Evolutionary conservation across 768 basidiomycete species (phyloP).

Genomic region (Russula virescens): DNA sequence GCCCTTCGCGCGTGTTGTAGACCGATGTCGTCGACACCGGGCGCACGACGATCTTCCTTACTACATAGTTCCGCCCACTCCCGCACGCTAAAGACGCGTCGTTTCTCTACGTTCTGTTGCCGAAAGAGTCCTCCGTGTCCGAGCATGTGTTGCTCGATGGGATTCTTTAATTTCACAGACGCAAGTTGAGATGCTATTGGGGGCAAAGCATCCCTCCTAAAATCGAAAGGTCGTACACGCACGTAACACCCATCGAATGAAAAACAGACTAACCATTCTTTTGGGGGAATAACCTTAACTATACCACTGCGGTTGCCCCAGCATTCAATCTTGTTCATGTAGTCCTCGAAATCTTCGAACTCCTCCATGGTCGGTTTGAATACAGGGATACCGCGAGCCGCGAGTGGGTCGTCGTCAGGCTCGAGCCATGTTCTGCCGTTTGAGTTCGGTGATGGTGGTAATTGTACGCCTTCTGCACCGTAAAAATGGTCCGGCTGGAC

Average conservation of each 20-base stretch:
- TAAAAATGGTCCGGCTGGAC: constrained; percentile 85
- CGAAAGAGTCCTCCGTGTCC: constrained; percentile 84
- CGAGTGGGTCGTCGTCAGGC: constrained; percentile 75
- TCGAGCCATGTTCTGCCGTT: constrained; percentile 62
- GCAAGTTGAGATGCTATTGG: constrained; percentile 64
- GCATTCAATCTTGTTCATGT: constrained; percentile 77
- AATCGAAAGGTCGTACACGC: constrained; percentile 21
- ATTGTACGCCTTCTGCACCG: constrained; percentile 41
- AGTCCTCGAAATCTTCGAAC: constrained; percentile 86
- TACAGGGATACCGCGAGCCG: constrained; percentile 89
- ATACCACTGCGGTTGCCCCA: constrained; percentile 93
- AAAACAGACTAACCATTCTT: constrained; percentile 75
- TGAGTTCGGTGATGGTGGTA: constrained; percentile 57
- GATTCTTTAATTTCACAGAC: constrained; percentile 72
- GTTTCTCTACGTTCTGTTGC: constrained; percentile 87
- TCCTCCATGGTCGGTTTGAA: constrained; percentile 93
- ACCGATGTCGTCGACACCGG: constrained; percentile 64
- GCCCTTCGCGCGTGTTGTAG: constrained; percentile 38
- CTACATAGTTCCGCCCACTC: constrained; percentile 81
- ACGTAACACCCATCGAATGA: constrained; percentile 21
- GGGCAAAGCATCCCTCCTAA: constrained; percentile 69
- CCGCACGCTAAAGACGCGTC: constrained; percentile 73
- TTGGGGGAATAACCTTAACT: constrained; percentile 92
- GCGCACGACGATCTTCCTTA: constrained; percentile 67
- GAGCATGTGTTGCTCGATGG: constrained; percentile 91